phyloP scores from a whole-genome alignment of 169 alveolate genomes.

The Toxoplasma gondii region DNA sequence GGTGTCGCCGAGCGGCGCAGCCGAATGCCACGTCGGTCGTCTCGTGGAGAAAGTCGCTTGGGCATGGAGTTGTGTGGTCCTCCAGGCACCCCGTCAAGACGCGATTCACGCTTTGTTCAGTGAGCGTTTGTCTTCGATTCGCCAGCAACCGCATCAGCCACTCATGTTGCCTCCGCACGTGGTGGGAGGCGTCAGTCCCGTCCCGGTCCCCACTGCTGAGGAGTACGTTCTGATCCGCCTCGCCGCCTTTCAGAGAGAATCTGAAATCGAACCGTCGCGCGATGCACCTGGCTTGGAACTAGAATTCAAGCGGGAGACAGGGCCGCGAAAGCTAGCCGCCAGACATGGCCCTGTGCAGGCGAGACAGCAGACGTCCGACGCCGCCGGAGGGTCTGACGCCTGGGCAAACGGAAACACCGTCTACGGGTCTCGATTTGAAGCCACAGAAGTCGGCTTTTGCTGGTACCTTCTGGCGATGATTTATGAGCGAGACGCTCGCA shows the following conservation, averaged over 20 bases:
- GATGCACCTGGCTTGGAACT: neutral
- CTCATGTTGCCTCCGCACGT: neutral
- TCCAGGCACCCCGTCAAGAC: neutral
- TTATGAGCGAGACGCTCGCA: slow-evolving; percentile 19
- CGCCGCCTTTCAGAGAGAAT: neutral
- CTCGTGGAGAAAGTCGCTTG: neutral
- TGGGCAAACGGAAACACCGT: neutral
- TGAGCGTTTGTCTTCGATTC: neutral
- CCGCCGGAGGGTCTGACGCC: neutral
- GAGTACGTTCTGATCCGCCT: neutral
- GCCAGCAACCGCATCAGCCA: neutral
- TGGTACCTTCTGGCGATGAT: slow-evolving; percentile 11
- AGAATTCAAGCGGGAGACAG: neutral
- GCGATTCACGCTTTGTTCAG: neutral
- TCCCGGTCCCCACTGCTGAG: neutral
- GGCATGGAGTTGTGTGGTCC: slow-evolving; percentile 26
- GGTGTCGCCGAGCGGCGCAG: too few relatives aligned
- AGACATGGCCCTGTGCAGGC: too few relatives aligned
- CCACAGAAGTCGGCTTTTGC: neutral
- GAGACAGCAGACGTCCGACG: too few relatives aligned
- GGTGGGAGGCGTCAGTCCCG: neutral
- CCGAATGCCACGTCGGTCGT: too few relatives aligned
- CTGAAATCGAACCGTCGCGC: neutral
- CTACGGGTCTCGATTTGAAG: neutral
- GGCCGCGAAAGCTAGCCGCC: neutral